Conservation (phyloP, 1,284 basidiomycete species). For the Hypsizygus ulmarius region DNA sequence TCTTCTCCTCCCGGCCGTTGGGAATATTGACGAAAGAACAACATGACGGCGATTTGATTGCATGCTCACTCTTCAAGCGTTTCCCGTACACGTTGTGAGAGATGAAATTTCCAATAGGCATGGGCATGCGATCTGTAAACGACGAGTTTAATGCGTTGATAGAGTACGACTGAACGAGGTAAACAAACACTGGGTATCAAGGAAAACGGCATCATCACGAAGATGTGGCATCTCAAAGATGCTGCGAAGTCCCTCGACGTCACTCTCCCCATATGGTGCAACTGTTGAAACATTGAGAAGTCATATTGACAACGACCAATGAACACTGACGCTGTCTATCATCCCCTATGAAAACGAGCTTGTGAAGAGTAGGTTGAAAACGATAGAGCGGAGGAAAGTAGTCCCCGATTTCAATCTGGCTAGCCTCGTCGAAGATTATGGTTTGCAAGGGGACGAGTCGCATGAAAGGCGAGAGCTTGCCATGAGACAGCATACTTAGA, state of each 20-base stretch:
- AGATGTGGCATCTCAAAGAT: slow-evolving; percentile 57
- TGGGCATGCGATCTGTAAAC: slow-evolving; percentile 68
- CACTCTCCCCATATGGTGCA: slow-evolving; percentile 55
- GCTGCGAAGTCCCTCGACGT: slow-evolving; percentile 48
- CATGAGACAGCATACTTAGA: slow-evolving; percentile 64
- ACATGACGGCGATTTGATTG: slow-evolving; percentile 36
- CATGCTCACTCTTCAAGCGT: slow-evolving; percentile 44
- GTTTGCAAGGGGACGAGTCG: slow-evolving; percentile 31
- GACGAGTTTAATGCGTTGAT: slow-evolving; percentile 8
- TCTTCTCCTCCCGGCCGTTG: slow-evolving; percentile 32
- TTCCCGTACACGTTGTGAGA: slow-evolving; percentile 59
- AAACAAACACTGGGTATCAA: slow-evolving; percentile 56
- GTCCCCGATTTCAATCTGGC: slow-evolving; percentile 60
- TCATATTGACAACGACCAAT: not conserved
- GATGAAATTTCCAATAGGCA: slow-evolving; percentile 67
- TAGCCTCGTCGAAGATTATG: slow-evolving; percentile 62
- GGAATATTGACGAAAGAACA: slow-evolving; percentile 55
- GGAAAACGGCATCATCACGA: slow-evolving; percentile 37
- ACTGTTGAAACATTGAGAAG: slow-evolving; percentile 31
- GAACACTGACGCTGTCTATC: slow-evolving; percentile 61
- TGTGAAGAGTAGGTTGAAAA: slow-evolving; percentile 45
- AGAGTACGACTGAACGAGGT: slow-evolving; percentile 6
- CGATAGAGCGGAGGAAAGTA: slow-evolving; percentile 48
- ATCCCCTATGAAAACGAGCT: slow-evolving; percentile 73
- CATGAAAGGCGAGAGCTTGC: slow-evolving; percentile 30